These are phyloP conservation scores for Starmerella powellii DNA, from an alignment of 805 yeast genomes.

Conservation along the genomic window DNA sequence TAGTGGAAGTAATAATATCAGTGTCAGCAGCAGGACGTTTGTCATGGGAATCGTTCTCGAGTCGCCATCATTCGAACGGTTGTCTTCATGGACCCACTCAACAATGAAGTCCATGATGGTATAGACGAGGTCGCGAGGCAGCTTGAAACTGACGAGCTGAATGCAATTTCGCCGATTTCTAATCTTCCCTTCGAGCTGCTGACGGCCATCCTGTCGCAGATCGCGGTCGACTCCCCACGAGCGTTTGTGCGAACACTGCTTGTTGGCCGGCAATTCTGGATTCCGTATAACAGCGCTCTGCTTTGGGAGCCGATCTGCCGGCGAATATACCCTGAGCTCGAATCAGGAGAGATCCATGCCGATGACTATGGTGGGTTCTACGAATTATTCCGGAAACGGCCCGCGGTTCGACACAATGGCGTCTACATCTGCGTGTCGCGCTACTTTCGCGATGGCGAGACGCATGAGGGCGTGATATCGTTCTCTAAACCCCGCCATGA, in stretches of 20 bases:
- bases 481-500: slow-evolving; percentile 69
- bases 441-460: slow-evolving; percentile 72
- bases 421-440: slow-evolving; percentile 75
- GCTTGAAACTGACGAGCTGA: background rate
- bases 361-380: slow-evolving; percentile 30
- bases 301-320: slow-evolving; percentile 25
- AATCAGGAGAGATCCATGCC: slow-evolving; percentile 4
- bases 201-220: slow-evolving; percentile 22
- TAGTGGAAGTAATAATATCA: no score
- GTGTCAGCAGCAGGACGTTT: no score
- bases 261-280: slow-evolving; percentile 17
- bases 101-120: background rate
- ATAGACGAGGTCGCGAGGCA: background rate
- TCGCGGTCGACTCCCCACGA: slow-evolving; percentile 19
- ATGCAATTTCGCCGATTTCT: slow-evolving; percentile 2
- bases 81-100: no score
- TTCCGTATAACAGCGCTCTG: slow-evolving; percentile 19
- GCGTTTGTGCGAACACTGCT: slow-evolving; percentile 14
- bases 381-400: slow-evolving; percentile 49
- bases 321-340: slow-evolving; percentile 13
- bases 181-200: slow-evolving; percentile 25
- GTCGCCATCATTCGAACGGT: no score
- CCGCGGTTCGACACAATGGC: slow-evolving; percentile 70
- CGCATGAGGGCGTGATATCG: slow-evolving; percentile 33
- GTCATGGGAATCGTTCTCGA: no score